A percentile compares a stretch with the other conserved stretches of the same genome.
These are phyloP conservation scores for Aureobasidium sp. DNA, from an alignment of 2,329 filamentous ascomycete genomes.

Conservation along the genomic window DNA sequence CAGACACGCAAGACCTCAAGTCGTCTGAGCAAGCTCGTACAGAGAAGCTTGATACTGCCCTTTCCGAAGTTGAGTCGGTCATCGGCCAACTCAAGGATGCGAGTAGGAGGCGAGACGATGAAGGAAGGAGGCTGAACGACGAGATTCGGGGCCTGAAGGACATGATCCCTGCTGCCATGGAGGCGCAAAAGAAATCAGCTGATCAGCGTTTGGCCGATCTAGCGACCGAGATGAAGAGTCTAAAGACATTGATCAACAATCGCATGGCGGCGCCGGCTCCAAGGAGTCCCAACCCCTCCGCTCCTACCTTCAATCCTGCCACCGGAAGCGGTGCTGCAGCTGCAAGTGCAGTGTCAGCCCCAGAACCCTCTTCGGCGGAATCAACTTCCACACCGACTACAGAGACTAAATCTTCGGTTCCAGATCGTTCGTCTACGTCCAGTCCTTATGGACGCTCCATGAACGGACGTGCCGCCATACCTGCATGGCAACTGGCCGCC, in stretches of 20 bases:
- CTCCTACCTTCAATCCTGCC: slow-evolving; percentile 7
- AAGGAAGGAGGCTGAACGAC: slow-evolving; percentile 76
- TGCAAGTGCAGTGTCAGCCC: not conserved
- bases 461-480: slow-evolving; percentile 34
- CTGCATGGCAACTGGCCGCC: slow-evolving; percentile 48
- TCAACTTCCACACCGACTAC: slow-evolving; percentile 27
- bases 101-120: slow-evolving; percentile 75
- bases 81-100: slow-evolving; percentile 75
- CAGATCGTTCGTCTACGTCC: slow-evolving; percentile 10
- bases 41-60: slow-evolving; percentile 70
- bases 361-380: slow-evolving; percentile 14
- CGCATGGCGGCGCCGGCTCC: slow-evolving; percentile 37
- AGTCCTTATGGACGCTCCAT: slow-evolving; percentile 17
- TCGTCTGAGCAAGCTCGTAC: slow-evolving; percentile 77
- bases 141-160: slow-evolving; percentile 79
- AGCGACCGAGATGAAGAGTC: slow-evolving; percentile 77
- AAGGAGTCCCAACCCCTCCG: not conserved
- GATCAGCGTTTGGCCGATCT: slow-evolving; percentile 79
- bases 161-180: slow-evolving; percentile 79
- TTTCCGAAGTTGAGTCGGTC: slow-evolving; percentile 78
- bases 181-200: slow-evolving; percentile 77
- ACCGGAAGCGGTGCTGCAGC: not conserved
- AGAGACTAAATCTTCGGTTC: not conserved
- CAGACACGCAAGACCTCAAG: slow-evolving; percentile 85
- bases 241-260: slow-evolving; percentile 78